Base-by-base conservation (phyloP, 805 yeast species). In the Lachancea quebecensis region DNA sequence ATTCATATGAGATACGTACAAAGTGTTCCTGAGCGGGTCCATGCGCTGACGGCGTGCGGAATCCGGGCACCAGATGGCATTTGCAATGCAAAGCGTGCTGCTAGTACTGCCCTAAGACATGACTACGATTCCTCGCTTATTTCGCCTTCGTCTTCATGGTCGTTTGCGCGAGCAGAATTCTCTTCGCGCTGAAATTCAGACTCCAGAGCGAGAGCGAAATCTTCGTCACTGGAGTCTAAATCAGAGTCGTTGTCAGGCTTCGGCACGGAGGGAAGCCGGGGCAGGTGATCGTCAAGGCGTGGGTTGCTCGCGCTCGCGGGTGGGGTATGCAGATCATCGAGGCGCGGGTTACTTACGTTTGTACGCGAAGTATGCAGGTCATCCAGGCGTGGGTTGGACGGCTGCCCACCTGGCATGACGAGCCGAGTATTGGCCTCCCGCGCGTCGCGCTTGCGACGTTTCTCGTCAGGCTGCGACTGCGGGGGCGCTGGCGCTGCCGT, bases 141-240 rank as follows among this genome's bases (percentile, higher is more conserved):
- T 21, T 44, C 41, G 29, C 44, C 47, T 21, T 21, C 25, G 29
- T 60, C 65, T 10, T 30, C 29, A 31, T 61, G 58, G 14, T 52
- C 55, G 12, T 58, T 64, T 27, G 58, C 64, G 14, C 51, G 57
- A 7, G 32, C 38, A 11, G 12, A 31, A 18, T 40, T 30, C 54
- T 56, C 38, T 52, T 32, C 56, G 41, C 56, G 54, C 60, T 43
- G 38, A 28, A 62, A 59, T 38, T 62, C 67, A 10, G 62, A 62
- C 36, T 64, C 67, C 17, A 64, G 50, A 35, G 60, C 59, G 38
- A 60, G 59, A 5, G 62, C 66, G 42, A 62, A 62, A 18, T 62
- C 66, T 40, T 60, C 67, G 35, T 63, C 68, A 45, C 67, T 61
- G 29, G 64, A 54, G 38, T 55, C 49, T n/a, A 50, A 52, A 21